Conservation (phyloP, 805 yeast genomes). For the Candida maris region DNA sequence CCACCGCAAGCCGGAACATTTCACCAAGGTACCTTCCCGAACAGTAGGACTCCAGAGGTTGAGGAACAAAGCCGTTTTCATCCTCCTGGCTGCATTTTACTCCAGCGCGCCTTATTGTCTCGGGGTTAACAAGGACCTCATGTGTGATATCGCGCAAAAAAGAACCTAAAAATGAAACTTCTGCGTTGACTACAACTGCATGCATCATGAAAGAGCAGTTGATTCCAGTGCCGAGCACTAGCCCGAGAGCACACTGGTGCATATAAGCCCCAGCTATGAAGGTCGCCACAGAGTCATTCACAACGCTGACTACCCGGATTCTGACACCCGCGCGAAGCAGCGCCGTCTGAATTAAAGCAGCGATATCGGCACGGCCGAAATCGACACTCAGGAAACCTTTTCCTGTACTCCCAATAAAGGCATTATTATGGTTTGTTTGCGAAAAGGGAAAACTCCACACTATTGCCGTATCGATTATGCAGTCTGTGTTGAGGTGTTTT, state of each 20-base stretch:
- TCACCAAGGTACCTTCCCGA: conserved; percentile 58
- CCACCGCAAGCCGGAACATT: conserved; percentile 40
- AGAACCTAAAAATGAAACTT: conserved; percentile 52
- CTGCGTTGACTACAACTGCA: conserved; percentile 42
- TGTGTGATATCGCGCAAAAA: conserved; percentile 34
- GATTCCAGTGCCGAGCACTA: conserved; percentile 69
- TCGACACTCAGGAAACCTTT: not conserved
- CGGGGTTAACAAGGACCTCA: conserved; percentile 39
- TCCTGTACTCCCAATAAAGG: conserved; percentile 12
- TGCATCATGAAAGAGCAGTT: conserved; percentile 46
- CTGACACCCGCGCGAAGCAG: conserved; percentile 40
- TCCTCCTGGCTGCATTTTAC: no score
- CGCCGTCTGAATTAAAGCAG: conserved; percentile 40
- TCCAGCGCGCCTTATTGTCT: no score
- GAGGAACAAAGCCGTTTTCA: no score
- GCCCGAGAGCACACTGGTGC: conserved; percentile 40
- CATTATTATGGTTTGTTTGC: conserved; percentile 38
- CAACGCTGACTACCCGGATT: conserved; percentile 41
- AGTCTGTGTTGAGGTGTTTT: conserved; percentile 20
- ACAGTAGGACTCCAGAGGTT: conserved; percentile 54
- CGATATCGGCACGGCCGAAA: conserved; percentile 26
- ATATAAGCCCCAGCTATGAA: conserved; percentile 46
- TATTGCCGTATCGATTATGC: conserved; percentile 35
- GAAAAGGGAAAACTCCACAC: conserved; percentile 54
- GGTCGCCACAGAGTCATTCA: conserved; percentile 66